Evolutionary conservation across 192 early-diverging fungal species (phyloP).

Genomic region (Entophlyctis luteolus): DNA sequence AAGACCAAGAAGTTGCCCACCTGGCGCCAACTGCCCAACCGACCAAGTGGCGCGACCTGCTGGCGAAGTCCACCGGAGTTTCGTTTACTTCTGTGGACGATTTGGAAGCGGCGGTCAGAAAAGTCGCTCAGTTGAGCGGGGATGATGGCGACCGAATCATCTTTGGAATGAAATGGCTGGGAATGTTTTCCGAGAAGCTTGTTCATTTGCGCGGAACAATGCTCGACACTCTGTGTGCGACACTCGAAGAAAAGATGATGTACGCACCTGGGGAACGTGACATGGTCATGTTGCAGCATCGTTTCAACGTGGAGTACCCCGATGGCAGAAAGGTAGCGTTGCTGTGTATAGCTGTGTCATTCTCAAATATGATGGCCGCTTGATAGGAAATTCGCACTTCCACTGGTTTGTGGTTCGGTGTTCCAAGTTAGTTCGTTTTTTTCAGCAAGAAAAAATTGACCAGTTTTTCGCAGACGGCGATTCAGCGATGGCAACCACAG

Average conservation of each 20-base stretch:
- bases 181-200: slow-evolving; percentile 4
- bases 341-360: slow-evolving; percentile 42
- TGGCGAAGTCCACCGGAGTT: slow-evolving; percentile 13
- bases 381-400: slow-evolving; percentile 64
- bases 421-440: slow-evolving; percentile 45
- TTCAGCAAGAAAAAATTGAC: background rate
- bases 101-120: slow-evolving; percentile 25
- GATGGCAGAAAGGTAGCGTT: slow-evolving; percentile 65
- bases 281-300: slow-evolving; percentile 91
- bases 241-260: slow-evolving; percentile 74
- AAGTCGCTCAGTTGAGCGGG: slow-evolving; percentile 13
- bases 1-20: slow-evolving; percentile 30
- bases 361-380: background rate
- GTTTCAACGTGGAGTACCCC: slow-evolving; percentile 77
- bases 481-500: slow-evolving; percentile 87
- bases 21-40: slow-evolving; percentile 2
- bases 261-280: slow-evolving; percentile 80
- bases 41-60: slow-evolving; percentile 23
- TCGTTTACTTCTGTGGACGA: slow-evolving; percentile 16
- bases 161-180: slow-evolving; percentile 30
- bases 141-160: slow-evolving; percentile 34
- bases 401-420: slow-evolving; percentile 89
- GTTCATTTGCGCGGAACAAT: slow-evolving; percentile 44
- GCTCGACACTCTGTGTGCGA: slow-evolving; percentile 78
- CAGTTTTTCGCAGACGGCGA: slow-evolving; percentile 48